These are phyloP conservation scores for Lipomyces yamadae DNA, from an alignment of 805 yeast species.

Conservation along the genomic window DNA sequence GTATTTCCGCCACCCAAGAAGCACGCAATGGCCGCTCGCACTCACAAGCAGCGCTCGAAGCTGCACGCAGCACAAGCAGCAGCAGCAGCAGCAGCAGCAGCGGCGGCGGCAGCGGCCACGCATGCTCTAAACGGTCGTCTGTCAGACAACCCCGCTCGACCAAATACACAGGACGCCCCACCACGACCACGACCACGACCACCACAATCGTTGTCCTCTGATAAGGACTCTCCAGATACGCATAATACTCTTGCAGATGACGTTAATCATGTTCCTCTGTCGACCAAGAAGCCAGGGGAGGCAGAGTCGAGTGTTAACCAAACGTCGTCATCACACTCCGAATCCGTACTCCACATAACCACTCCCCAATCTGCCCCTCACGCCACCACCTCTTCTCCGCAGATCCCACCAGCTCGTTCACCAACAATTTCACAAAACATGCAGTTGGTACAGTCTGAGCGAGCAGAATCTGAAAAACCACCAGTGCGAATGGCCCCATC, in stretches of 20 bases:
- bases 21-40: conserved; percentile 14
- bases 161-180: background rate
- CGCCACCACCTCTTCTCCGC: conserved; percentile 8
- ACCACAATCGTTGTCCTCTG: too few species aligned
- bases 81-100: conserved; percentile 12
- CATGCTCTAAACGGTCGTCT: background rate
- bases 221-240: background rate
- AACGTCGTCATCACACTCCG: background rate
- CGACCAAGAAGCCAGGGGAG: background rate
- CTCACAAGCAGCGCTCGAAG: conserved; percentile 19
- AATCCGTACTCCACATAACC: background rate
- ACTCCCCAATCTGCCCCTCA: background rate
- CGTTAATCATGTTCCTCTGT: background rate
- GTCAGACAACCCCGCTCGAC: conserved; percentile 3
- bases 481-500: background rate
- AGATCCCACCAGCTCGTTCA: conserved; percentile 3
- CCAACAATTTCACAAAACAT: background rate
- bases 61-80: conserved; percentile 6
- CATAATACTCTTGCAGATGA: background rate
- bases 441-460: background rate
- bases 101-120: conserved; percentile 13
- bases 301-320: background rate
- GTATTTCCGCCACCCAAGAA: background rate
- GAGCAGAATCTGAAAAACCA: background rate
- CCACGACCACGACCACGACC: conserved; percentile 5